Conservation (phyloP, 2,329 filamentous ascomycete species). For the Fusarium sp. region DNA sequence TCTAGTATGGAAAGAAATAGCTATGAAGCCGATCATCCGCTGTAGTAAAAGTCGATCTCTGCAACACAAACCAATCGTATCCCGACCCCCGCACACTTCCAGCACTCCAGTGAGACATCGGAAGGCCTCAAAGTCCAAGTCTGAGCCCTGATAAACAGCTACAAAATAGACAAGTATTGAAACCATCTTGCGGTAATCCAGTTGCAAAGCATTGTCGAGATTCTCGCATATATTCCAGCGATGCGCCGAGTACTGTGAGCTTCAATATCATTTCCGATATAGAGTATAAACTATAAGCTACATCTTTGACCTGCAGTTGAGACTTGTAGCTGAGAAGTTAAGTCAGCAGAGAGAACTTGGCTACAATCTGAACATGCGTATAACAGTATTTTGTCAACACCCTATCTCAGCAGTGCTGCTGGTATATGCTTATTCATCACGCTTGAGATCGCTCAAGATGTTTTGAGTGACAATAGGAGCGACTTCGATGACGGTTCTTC, state of each 20-base stretch:
- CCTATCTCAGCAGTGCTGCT: no score
- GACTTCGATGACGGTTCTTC: not conserved
- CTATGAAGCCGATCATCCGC: not conserved
- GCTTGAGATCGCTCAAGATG: not conserved
- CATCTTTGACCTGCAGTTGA: no score
- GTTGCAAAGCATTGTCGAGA: not conserved
- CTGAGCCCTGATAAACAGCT: not conserved
- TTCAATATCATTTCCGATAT: not conserved
- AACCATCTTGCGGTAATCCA: accelerated
- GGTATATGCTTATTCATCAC: accelerated
- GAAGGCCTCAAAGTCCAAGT: not conserved
- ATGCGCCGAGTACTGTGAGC: not conserved
- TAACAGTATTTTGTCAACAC: accelerated
- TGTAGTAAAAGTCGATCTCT: not conserved
- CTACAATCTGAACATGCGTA: not conserved
- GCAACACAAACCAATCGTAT: not conserved
- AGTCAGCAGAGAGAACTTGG: no score
- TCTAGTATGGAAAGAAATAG: not conserved
- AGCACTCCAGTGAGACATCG: not conserved
- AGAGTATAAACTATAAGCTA: no score
- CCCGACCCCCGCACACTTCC: not conserved
- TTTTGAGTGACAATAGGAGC: not conserved
- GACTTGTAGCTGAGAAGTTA: no score
- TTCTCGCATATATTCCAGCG: not conserved
- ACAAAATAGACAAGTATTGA: accelerated